These are phyloP conservation scores for Kluyveromyces siamensis DNA, from an alignment of 805 yeast genomes.

Conservation along the genomic window DNA sequence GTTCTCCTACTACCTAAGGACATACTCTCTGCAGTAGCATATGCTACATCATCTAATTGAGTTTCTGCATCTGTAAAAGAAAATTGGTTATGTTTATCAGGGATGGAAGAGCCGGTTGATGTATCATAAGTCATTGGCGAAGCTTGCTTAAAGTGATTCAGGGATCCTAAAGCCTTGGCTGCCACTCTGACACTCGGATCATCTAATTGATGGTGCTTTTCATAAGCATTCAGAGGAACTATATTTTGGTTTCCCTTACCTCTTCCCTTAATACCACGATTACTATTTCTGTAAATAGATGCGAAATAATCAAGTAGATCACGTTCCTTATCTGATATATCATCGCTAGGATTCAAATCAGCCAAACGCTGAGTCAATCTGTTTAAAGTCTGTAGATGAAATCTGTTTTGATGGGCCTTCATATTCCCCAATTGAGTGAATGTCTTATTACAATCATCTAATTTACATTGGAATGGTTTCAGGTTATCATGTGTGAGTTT, in stretches of 20 bases:
- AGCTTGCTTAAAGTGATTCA: slow-evolving; percentile 2
- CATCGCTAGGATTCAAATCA: slow-evolving; percentile 42
- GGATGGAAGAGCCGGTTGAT: background rate
- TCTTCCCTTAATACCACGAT: slow-evolving; percentile 86
- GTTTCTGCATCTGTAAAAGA: background rate
- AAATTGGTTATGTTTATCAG: slow-evolving; percentile 2
- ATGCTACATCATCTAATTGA: slow-evolving; percentile 1
- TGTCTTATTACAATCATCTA: slow-evolving; percentile 74
- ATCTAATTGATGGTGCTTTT: slow-evolving; percentile 1
- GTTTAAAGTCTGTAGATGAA: slow-evolving; percentile 66
- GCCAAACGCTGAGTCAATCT: slow-evolving; percentile 60
- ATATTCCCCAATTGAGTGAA: slow-evolving; percentile 90
- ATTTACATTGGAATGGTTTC: slow-evolving; percentile 70
- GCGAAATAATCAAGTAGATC: slow-evolving; percentile 71
- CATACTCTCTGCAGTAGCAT: background rate
- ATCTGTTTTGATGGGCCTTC: slow-evolving; percentile 89
- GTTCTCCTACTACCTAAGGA: background rate
- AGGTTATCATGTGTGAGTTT: slow-evolving; percentile 68
- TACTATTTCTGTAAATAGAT: slow-evolving; percentile 74
- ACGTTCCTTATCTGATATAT: slow-evolving; percentile 53
- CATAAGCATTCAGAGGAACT: slow-evolving; percentile 2
- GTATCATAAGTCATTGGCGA: slow-evolving; percentile 3
- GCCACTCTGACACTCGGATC: slow-evolving; percentile 5
- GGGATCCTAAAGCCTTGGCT: slow-evolving; percentile 10
- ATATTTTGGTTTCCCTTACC: slow-evolving; percentile 43